Evolutionary conservation across 345 rosid genomes (phyloP).

Genomic region (Toxicodendron radicans): DNA sequence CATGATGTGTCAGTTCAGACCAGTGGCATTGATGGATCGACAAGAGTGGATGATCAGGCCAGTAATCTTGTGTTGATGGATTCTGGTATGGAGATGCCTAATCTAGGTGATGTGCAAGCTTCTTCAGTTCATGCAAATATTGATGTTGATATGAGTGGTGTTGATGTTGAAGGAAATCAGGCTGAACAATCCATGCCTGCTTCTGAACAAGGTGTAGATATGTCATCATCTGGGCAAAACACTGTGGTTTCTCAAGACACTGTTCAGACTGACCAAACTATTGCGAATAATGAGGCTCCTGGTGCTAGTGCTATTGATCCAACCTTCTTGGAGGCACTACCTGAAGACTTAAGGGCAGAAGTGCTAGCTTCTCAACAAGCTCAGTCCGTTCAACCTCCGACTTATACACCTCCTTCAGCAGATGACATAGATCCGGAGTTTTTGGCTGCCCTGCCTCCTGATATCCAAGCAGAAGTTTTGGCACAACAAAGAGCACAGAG

Average conservation of each 20-base stretch:
- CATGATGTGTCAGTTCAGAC: constrained; percentile 34
- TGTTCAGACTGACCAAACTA: constrained; percentile 49
- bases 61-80: constrained; percentile 22
- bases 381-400: constrained; percentile 85
- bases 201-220: constrained; percentile 38
- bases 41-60: constrained; percentile 31
- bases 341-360: constrained; percentile 91
- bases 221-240: constrained; percentile 43
- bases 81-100: constrained; percentile 41
- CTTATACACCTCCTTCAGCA: constrained; percentile 81
- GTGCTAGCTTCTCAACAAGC: constrained; percentile 98
- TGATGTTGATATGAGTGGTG: constrained; percentile 80
- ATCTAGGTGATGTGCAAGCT: constrained; percentile 31
- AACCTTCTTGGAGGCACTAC: constrained; percentile 92
- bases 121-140: constrained; percentile 38
- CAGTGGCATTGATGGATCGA: constrained; percentile 29
- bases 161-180: constrained; percentile 60
- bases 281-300: constrained; percentile 46
- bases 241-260: constrained; percentile 47
- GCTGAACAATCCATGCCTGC: constrained; percentile 42
- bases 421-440: constrained; percentile 97
- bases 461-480: constrained; percentile 96
- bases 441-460: constrained; percentile 98
- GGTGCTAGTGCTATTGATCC: constrained; percentile 86
- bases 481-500: constrained; percentile 98